A percentile compares a stretch with the other conserved stretches of the same genome.
Conservation (phyloP, 306 rosid species). For the Amphicarpaea edgeworthii region DNA sequence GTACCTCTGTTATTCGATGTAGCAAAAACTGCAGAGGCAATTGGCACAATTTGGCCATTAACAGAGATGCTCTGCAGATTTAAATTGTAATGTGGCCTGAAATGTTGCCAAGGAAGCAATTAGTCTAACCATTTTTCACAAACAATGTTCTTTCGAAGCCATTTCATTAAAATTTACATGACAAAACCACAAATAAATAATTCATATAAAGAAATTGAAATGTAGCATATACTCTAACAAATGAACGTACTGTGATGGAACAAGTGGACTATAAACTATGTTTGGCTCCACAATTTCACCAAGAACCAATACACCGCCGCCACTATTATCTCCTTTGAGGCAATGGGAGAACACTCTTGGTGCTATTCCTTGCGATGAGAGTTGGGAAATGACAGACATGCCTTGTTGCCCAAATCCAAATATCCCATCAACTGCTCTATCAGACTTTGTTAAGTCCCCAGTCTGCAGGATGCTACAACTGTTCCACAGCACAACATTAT, state of each 20-base stretch:
- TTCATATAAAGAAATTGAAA: not conserved
- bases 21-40: constrained; percentile 68
- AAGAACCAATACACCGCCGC: constrained; percentile 92
- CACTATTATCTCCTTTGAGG: constrained; percentile 78
- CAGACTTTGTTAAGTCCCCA: constrained; percentile 83
- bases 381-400: constrained; percentile 81
- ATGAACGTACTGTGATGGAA: constrained; percentile 82
- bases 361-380: constrained; percentile 71
- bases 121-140: constrained; percentile 1
- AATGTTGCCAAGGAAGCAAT: constrained; percentile 46
- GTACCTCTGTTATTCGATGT: constrained; percentile 82
- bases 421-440: constrained; percentile 89
- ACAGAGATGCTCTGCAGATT: constrained; percentile 88
- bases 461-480: constrained; percentile 87
- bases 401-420: constrained; percentile 92
- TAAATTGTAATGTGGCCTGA: constrained; percentile 92
- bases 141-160: constrained; percentile 21
- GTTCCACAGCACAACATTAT: constrained; percentile 55
- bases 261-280: constrained; percentile 82
- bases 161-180: constrained; percentile 29
- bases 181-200: not conserved
- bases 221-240: constrained; percentile 24
- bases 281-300: constrained; percentile 89
- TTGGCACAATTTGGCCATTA: constrained; percentile 63
- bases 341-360: constrained; percentile 92